A percentile compares a stretch with the other conserved stretches of the same genome.
These are phyloP conservation scores for Entomophthora muscae DNA, from an alignment of 371 early-diverging fungal genomes.

Conservation along the genomic window DNA sequence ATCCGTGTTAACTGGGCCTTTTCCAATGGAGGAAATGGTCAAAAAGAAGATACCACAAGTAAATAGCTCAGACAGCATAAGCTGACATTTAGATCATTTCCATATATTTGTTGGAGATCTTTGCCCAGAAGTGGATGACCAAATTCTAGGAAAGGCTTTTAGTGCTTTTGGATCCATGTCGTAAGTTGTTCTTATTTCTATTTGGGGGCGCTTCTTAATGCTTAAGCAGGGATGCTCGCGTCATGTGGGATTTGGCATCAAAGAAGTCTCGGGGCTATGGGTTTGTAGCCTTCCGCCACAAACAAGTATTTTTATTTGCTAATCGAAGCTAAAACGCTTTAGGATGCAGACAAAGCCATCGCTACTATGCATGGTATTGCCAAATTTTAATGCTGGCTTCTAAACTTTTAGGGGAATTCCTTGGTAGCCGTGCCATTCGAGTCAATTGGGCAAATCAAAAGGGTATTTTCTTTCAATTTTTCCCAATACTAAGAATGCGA, in stretches of 20 bases:
- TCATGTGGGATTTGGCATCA: conserved; percentile 65
- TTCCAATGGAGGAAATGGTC: conserved; percentile 21
- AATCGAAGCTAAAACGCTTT: neutral
- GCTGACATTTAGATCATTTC: conserved; percentile 29
- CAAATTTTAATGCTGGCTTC: neutral
- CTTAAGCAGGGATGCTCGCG: conserved; percentile 67
- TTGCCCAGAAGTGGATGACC: conserved; percentile 57
- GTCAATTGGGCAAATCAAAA: conserved; percentile 76
- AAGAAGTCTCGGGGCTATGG: conserved; percentile 73
- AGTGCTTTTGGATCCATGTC: conserved; percentile 47
- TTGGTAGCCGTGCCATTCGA: conserved; percentile 36
- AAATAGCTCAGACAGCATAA: conserved; percentile 8
- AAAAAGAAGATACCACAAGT: conserved; percentile 41
- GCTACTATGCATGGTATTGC: conserved; percentile 47
- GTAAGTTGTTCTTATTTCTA: conserved; percentile 35
- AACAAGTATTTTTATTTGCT: conserved; percentile 19
- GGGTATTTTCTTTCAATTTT: conserved; percentile 13
- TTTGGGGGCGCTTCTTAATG: no score
- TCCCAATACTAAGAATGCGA: neutral
- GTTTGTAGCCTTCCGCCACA: conserved; percentile 61
- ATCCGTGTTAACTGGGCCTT: conserved; percentile 77
- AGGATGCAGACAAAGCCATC: conserved; percentile 68
- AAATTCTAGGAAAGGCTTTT: conserved; percentile 50
- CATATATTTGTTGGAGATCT: conserved; percentile 76
- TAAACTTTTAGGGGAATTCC: conserved; percentile 17